A percentile compares a stretch with the other conserved stretches of the same genome.
These are phyloP conservation scores for Warburgia ugandensis DNA, from an alignment of 164 flowering plant species.

Conservation along the genomic window DNA sequence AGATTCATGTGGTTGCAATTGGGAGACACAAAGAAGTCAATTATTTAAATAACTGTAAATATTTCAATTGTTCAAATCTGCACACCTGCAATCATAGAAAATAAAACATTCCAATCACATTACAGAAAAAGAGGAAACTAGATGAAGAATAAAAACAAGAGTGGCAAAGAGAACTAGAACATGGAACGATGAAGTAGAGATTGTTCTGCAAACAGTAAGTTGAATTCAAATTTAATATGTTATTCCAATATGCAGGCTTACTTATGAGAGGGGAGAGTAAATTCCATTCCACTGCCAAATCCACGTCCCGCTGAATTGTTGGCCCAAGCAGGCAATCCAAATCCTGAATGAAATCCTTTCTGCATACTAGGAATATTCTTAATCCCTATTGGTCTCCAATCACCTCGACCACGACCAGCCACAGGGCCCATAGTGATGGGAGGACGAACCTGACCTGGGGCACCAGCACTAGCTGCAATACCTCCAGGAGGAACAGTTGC, in stretches of 20 bases:
- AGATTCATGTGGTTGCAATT: too few relatives aligned
- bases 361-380: conserved; percentile 44
- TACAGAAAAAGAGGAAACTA: too few relatives aligned
- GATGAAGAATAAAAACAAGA: too few relatives aligned
- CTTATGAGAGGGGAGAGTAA: conserved; percentile 99
- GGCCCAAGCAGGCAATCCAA: conserved; percentile 59
- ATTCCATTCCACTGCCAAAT: conserved; percentile 75
- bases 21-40: too few relatives aligned
- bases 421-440: conserved; percentile 28
- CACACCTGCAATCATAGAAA: too few relatives aligned
- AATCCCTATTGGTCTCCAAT: conserved; percentile 57
- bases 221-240: too few relatives aligned
- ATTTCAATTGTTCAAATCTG: too few relatives aligned
- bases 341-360: conserved; percentile 63
- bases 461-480: conserved; percentile 43
- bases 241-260: conserved; percentile 20
- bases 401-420: conserved; percentile 68
- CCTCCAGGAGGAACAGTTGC: conserved; percentile 59
- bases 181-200: too few relatives aligned
- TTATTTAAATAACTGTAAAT: too few relatives aligned
- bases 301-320: conserved; percentile 56
- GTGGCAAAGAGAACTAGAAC: too few relatives aligned
- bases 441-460: conserved; percentile 77
- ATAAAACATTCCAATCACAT: too few relatives aligned
- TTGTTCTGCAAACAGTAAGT: too few relatives aligned